Percentiles rank a stretch among this genome's conserved stretches.
Conservation (phyloP, 208 protist genomes). For the Naegleria fowleri region DNA sequence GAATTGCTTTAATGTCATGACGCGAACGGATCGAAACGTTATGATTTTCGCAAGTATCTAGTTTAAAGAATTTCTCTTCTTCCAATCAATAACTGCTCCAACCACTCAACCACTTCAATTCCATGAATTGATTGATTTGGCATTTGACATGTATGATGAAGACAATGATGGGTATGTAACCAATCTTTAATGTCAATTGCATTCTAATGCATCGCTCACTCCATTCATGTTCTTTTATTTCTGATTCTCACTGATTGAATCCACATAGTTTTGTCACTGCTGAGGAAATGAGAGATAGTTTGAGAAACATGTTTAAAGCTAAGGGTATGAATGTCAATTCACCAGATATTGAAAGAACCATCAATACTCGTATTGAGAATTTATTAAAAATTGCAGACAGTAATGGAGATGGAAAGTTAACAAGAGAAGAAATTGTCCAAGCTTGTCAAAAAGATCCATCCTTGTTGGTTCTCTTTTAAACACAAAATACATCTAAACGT, state of each 20-base stretch:
- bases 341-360: neutral
- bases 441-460: constrained; percentile 23
- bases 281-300: constrained; percentile 17
- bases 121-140: constrained; percentile 13
- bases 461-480: neutral
- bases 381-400: neutral
- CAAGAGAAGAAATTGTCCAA: neutral
- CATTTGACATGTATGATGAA: constrained; percentile 21
- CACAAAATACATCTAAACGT: too few relatives aligned
- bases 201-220: too few relatives aligned
- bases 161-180: constrained; percentile 5
- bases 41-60: too few relatives aligned
- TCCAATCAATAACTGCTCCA: constrained; percentile 21
- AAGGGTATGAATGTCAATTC: neutral
- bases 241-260: too few relatives aligned
- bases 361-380: constrained; percentile 16
- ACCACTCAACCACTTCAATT: neutral
- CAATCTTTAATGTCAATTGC: too few relatives aligned
- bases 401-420: constrained; percentile 13
- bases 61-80: constrained; percentile 22
- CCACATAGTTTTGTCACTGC: neutral
- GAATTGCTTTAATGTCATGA: too few relatives aligned
- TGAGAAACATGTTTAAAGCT: constrained; percentile 22
- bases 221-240: too few relatives aligned
- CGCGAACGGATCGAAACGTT: too few relatives aligned